Evolutionary conservation across 257 asterid species (phyloP).

Genomic region (Voacanga thouarsii): DNA sequence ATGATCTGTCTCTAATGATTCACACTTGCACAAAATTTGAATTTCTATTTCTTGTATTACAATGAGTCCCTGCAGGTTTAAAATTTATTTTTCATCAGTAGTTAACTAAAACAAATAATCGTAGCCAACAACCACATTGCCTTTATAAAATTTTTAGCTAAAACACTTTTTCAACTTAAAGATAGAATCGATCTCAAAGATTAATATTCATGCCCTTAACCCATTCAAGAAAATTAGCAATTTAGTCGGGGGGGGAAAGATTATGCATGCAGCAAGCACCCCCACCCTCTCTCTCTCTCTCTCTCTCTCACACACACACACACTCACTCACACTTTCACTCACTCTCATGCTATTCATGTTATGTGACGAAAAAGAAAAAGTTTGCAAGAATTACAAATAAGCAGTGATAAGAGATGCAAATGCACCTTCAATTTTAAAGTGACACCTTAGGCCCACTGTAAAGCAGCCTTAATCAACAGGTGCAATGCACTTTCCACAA

Average conservation of each 20-base stretch:
- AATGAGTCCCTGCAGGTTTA: background rate
- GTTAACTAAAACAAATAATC: background rate
- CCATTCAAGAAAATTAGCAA: background rate
- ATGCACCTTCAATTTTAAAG: no score
- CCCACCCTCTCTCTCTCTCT: background rate
- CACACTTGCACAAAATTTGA: background rate
- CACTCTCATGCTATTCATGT: background rate
- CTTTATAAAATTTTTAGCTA: background rate
- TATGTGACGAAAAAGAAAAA: background rate
- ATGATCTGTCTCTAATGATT: slow-evolving; percentile 14
- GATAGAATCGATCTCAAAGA: background rate
- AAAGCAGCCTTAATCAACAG: no score
- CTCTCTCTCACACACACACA: no score
- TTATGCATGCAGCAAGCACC: background rate
- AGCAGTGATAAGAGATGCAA: background rate
- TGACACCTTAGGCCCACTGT: no score
- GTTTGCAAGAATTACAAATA: background rate
- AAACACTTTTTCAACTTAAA: background rate
- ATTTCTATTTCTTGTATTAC: background rate
- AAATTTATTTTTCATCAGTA: background rate
- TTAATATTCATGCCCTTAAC: background rate
- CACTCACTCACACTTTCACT: no score
- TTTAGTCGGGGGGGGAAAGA: background rate
- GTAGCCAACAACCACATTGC: background rate
- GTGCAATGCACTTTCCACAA: no score